A percentile compares a stretch with the other conserved stretches of the same genome.
Evolutionary conservation across 345 rosid genomes (phyloP).

Genomic region (Cardiospermum halicacabum): DNA sequence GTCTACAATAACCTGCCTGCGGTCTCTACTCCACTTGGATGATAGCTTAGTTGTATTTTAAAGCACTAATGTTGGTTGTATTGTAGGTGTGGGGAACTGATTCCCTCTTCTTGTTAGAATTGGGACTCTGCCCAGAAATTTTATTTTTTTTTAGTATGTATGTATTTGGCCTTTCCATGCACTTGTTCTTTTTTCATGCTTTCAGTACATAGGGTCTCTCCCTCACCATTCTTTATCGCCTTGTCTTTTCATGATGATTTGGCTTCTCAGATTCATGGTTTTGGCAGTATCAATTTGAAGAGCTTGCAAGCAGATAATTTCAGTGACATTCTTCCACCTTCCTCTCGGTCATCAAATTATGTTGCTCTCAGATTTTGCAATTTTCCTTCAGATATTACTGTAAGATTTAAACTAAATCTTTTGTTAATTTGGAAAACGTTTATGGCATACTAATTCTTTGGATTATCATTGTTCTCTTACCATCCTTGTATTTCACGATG

Average conservation of each 20-base stretch:
- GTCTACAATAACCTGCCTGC: neutral
- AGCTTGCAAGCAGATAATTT: constrained; percentile 88
- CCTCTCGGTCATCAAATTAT: constrained; percentile 86
- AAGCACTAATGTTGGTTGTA: neutral
- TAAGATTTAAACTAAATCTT: constrained; percentile 39
- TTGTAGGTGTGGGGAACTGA: neutral
- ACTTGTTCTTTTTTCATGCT: neutral
- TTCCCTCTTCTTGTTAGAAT: neutral
- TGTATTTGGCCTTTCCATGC: neutral
- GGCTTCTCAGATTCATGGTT: constrained; percentile 74
- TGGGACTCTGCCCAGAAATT: neutral
- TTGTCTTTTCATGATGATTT: constrained; percentile 29
- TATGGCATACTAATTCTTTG: neutral
- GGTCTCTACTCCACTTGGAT: neutral
- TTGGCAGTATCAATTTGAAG: constrained; percentile 97
- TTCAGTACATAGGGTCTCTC: constrained; percentile 11
- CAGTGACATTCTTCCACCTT: constrained; percentile 72
- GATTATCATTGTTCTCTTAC: neutral
- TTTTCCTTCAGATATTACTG: constrained; percentile 56
- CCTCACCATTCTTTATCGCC: constrained; percentile 17
- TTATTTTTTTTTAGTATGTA: neutral
- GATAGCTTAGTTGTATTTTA: neutral
- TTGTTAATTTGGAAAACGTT: constrained; percentile 9
- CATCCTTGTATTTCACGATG: neutral
- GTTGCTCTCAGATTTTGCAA: constrained; percentile 68